Percentiles rank a stretch among this genome's conserved stretches.
Evolutionary conservation across 2,329 filamentous ascomycete genomes (phyloP).

Genomic region (Hymenotorrendiella dingleyae): DNA sequence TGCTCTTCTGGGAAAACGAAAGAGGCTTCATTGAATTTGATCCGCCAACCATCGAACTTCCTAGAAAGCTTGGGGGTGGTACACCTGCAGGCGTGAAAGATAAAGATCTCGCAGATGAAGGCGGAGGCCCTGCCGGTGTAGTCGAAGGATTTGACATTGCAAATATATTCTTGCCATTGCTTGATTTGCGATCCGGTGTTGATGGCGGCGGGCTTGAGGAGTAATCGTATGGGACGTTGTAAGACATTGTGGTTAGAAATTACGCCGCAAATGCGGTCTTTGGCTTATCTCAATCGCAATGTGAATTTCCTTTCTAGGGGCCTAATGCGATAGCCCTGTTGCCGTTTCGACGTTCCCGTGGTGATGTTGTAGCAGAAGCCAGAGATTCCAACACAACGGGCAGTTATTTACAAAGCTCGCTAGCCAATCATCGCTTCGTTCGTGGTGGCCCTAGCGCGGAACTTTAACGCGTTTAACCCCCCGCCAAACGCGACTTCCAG

Average conservation of each 20-base stretch:
- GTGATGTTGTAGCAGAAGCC: too few species aligned
- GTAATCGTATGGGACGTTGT: constrained; percentile 20
- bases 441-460: constrained; percentile 11
- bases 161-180: constrained; percentile 24
- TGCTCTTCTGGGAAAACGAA: constrained; percentile 32
- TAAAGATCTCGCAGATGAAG: constrained; percentile 46
- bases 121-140: constrained; percentile 51
- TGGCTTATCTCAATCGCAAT: too few species aligned
- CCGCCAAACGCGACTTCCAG: constrained; percentile 11
- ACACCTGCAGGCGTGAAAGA: constrained; percentile 52
- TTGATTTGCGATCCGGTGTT: constrained; percentile 30
- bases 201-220: constrained; percentile 32
- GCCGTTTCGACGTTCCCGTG: background rate
- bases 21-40: constrained; percentile 22
- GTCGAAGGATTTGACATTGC: constrained; percentile 40
- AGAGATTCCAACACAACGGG: too few species aligned
- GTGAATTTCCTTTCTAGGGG: too few species aligned
- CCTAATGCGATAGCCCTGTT: too few species aligned
- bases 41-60: constrained; percentile 41
- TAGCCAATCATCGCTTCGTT: constrained; percentile 2
- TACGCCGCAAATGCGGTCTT: too few species aligned
- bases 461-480: constrained; percentile 12
- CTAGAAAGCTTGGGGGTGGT: constrained; percentile 45
- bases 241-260: too few species aligned
- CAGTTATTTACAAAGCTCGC: constrained; percentile 7